Base-by-base conservation (phyloP, 2,329 filamentous ascomycete species). In the Geosmithia putterillii region DNA sequence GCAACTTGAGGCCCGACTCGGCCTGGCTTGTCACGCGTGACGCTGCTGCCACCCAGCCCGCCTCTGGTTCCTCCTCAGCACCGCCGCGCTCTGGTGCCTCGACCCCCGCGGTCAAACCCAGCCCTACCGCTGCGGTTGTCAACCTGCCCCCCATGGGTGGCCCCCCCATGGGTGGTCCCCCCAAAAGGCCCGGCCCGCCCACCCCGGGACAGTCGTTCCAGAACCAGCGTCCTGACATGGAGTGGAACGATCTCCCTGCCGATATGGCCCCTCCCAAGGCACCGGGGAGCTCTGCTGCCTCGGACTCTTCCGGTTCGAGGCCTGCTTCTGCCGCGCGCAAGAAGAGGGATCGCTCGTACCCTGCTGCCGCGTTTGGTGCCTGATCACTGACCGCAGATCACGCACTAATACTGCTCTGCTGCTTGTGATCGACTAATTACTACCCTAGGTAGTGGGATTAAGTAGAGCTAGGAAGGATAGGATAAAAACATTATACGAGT, bases 201-300 rank as follows among this genome's bases (percentile, higher is more conserved):
- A 52, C 54, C 19, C 53, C 57, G 19, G 60, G 62, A 3, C 58
- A 64, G 40, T 80, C 76, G 1, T 81, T 70, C 55, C 77, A 81
- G 57, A 79, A 74, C 46, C 58, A 65, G 50, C 66, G 76, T 7
- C 71, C 78, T 3, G 70, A 74, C 18, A 74, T 61, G 23, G 78
- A 81, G 54, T 82, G 78, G 78, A 82, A 82, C 58, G 78, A 82
- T 53, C 53, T 82, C 9, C 78, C 78, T 0, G 64, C 67, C 9
- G 77, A 81, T 42, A 79, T 81, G 73, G 57, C 71, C 18, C 45
- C 56, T 3, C 50, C 59, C 35, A 54, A 55, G n/a, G 52, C 43
- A 9, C 55, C 52, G 42, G 49, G n/a, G 36, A 44, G 32, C 28
- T 49, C 50, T 17, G 58, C 59, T 35, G 58, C 56, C 2, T 55